Evolutionary conservation across 257 asterid genomes (phyloP).

Genomic region (Solanum megistacrolobum): DNA sequence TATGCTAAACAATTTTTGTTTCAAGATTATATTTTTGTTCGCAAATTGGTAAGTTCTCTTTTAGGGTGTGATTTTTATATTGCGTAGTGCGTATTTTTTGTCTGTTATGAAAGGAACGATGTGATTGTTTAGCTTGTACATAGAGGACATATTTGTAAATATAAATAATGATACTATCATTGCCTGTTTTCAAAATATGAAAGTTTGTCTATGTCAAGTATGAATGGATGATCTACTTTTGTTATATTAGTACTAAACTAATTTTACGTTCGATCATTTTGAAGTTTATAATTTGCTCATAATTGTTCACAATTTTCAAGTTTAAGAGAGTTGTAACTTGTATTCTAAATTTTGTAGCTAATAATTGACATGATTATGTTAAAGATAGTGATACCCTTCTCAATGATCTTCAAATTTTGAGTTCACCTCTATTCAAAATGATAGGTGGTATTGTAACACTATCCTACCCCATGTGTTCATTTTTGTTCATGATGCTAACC

Average conservation of each 20-base stretch:
- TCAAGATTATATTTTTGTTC: neutral
- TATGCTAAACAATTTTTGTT: neutral
- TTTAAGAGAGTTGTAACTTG: neutral
- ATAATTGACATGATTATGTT: neutral
- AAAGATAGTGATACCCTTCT: neutral
- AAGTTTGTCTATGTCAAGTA: neutral
- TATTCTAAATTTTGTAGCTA: neutral
- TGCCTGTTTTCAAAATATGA: neutral
- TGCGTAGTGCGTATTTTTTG: neutral
- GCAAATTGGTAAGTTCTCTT: neutral
- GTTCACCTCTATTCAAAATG: neutral
- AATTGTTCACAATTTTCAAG: no score
- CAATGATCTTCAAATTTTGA: neutral
- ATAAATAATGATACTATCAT: neutral
- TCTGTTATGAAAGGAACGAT: neutral
- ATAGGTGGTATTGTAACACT: no score
- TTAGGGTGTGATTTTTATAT: neutral
- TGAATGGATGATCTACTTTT: neutral
- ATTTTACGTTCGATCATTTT: no score
- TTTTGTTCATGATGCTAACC: neutral
- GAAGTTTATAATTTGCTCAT: neutral
- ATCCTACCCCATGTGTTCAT: neutral
- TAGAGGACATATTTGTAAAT: neutral
- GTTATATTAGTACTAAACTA: neutral
- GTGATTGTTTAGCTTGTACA: neutral